Conservation (phyloP, 148 eudicot genomes). For the Amaranthus palmeri region DNA sequence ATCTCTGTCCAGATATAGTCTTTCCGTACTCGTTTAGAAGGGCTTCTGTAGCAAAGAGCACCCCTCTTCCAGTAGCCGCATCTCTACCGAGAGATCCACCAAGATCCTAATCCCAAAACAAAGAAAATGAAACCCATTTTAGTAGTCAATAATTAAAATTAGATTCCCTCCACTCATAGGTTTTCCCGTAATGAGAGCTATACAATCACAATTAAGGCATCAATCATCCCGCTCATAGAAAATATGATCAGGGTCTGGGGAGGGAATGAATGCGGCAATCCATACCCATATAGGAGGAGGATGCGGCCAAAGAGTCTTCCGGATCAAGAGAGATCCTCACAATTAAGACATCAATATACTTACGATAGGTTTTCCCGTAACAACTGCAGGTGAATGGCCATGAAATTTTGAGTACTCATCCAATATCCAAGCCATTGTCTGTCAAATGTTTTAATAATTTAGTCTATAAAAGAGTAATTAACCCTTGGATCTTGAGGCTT, state of each 20-base stretch:
- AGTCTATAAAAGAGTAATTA: neutral
- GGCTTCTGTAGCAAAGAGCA: slow-evolving; percentile 87
- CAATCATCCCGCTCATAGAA: too few species aligned
- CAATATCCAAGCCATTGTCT: slow-evolving; percentile 99
- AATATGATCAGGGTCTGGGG: too few species aligned
- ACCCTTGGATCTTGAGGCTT: too few species aligned
- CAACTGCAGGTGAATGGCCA: slow-evolving; percentile 98
- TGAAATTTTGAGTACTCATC: slow-evolving; percentile 98
- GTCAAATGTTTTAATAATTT: slow-evolving; percentile 8
- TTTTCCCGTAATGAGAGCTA: neutral
- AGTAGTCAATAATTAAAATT: neutral
- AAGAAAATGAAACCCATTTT: neutral
- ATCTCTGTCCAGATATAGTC: slow-evolving; percentile 83
- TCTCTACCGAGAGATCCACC: slow-evolving; percentile 99
- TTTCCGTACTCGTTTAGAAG: slow-evolving; percentile 78
- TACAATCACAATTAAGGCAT: neutral
- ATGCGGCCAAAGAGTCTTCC: too few species aligned
- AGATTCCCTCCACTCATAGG: neutral
- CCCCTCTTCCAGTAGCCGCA: slow-evolving; percentile 99
- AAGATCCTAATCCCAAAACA: slow-evolving; percentile 57
- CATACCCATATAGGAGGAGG: too few species aligned
- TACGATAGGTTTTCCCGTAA: slow-evolving; percentile 95
- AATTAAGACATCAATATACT: slow-evolving; percentile 25
- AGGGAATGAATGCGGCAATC: too few species aligned
- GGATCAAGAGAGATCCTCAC: neutral